These are phyloP conservation scores for Melianthus villosus DNA, from an alignment of 441 rosid species.

Conservation along the genomic window DNA sequence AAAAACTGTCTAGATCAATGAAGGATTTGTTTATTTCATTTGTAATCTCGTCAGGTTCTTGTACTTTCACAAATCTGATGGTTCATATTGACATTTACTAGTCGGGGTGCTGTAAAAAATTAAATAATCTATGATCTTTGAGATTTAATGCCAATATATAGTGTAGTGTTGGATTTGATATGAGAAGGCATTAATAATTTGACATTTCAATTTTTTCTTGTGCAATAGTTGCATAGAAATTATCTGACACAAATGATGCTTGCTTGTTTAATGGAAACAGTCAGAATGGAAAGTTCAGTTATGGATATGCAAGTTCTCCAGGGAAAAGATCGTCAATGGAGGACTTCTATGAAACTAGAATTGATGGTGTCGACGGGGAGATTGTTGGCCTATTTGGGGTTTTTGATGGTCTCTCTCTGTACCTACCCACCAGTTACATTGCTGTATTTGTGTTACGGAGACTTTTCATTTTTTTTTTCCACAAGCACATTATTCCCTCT, in stretches of 20 bases:
- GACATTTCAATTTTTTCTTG: background rate
- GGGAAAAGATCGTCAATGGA: conserved; percentile 98
- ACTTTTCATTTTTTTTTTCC: too few relatives aligned
- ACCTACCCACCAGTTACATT: background rate
- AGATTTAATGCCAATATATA: background rate
- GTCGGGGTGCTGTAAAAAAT: background rate
- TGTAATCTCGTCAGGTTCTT: background rate
- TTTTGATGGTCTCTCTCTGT: conserved; percentile 57
- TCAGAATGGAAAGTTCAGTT: conserved; percentile 82
- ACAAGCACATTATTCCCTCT: too few relatives aligned
- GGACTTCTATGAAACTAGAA: conserved; percentile 87
- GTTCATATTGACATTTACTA: background rate
- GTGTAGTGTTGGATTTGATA: too few relatives aligned
- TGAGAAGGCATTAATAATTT: background rate
- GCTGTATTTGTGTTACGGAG: background rate
- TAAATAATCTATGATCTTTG: background rate
- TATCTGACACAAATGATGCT: conserved; percentile 6
- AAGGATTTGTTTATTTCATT: too few relatives aligned
- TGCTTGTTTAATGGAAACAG: conserved; percentile 29
- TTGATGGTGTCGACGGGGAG: conserved; percentile 80
- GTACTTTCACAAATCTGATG: background rate
- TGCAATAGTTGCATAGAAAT: background rate
- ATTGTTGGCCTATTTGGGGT: conserved; percentile 93
- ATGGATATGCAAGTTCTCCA: conserved; percentile 96
- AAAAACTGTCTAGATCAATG: too few relatives aligned